Conservation (phyloP, 2,329 filamentous ascomycete genomes). For the Colletotrichum sojae region DNA sequence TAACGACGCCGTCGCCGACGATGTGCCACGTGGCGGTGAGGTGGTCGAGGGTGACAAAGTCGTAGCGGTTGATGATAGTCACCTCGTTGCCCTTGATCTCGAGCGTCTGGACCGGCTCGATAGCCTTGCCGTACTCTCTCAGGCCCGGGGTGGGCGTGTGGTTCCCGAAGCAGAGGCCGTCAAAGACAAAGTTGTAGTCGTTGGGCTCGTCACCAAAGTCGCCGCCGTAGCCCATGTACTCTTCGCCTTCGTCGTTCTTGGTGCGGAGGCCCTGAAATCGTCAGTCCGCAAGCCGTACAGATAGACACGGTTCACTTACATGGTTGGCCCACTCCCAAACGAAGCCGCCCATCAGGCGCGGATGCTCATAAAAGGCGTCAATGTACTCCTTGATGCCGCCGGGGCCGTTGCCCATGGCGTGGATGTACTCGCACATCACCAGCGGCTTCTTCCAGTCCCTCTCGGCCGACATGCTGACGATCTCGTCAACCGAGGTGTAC, state of each 20-base stretch:
- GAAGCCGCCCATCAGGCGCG: slow-evolving; percentile 71
- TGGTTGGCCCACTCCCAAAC: slow-evolving; percentile 78
- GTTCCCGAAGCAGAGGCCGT: slow-evolving; percentile 65
- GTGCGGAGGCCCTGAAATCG: slow-evolving; percentile 57
- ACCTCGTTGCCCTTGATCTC: slow-evolving; percentile 58
- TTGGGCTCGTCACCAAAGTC: slow-evolving; percentile 74
- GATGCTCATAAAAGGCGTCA: slow-evolving; percentile 71
- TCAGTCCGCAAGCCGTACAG: slow-evolving; percentile 24
- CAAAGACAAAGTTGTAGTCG: slow-evolving; percentile 72
- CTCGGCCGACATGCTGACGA: slow-evolving; percentile 56
- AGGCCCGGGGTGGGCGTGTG: slow-evolving; percentile 67
- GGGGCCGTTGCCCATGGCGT: slow-evolving; percentile 81
- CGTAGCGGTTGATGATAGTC: slow-evolving; percentile 67
- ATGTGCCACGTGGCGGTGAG: slow-evolving; percentile 61
- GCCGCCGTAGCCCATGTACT: slow-evolving; percentile 71
- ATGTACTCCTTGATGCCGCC: slow-evolving; percentile 78
- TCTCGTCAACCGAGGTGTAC: slow-evolving; percentile 70
- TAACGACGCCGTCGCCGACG: slow-evolving; percentile 54
- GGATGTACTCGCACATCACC: slow-evolving; percentile 68
- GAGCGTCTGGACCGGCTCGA: slow-evolving; percentile 70
- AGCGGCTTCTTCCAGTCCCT: slow-evolving; percentile 68
- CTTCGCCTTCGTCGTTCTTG: slow-evolving; percentile 57
- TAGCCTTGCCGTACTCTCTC: slow-evolving; percentile 69
- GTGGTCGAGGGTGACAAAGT: slow-evolving; percentile 67
- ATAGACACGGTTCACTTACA: slow-evolving; percentile 47